Percentiles rank a stretch among this genome's conserved stretches.
Evolutionary conservation across 2,329 filamentous ascomycete species (phyloP).

Genomic region (Pestalotiopsis sp.): DNA sequence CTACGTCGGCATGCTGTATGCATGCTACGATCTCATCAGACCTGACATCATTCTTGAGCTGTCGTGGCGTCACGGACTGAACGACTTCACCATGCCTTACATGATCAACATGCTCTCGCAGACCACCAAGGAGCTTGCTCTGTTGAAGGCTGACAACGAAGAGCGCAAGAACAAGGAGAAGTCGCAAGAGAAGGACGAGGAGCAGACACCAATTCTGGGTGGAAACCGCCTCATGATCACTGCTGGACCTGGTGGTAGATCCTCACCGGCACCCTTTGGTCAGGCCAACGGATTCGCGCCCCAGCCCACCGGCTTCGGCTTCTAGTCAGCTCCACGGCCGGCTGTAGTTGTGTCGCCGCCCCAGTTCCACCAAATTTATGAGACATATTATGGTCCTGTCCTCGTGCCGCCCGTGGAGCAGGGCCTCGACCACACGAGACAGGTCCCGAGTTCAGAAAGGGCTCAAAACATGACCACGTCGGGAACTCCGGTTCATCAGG

Average conservation of each 20-base stretch:
- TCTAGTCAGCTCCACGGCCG: slow-evolving; percentile 40
- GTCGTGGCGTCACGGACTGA: slow-evolving; percentile 92
- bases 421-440: not conserved
- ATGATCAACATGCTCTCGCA: slow-evolving; percentile 98
- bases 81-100: slow-evolving; percentile 99
- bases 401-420: not conserved
- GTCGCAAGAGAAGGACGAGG: slow-evolving; percentile 80
- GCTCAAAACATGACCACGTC: not conserved
- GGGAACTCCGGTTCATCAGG: not conserved
- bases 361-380: not conserved
- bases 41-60: slow-evolving; percentile 93
- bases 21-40: slow-evolving; percentile 95
- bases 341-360: slow-evolving; percentile 19
- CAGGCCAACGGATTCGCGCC: slow-evolving; percentile 89
- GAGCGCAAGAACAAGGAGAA: slow-evolving; percentile 80
- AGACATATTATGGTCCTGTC: not conserved
- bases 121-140: slow-evolving; percentile 82
- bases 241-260: slow-evolving; percentile 70
- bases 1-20: slow-evolving; percentile 99
- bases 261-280: slow-evolving; percentile 70
- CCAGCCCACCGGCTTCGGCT: slow-evolving; percentile 80
- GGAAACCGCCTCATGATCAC: slow-evolving; percentile 92
- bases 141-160: slow-evolving; percentile 94
- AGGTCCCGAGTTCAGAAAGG: not conserved
- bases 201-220: slow-evolving; percentile 91